Base-by-base conservation (phyloP, 179 eudicot genomes). In the Monotropa hypopitys region DNA sequence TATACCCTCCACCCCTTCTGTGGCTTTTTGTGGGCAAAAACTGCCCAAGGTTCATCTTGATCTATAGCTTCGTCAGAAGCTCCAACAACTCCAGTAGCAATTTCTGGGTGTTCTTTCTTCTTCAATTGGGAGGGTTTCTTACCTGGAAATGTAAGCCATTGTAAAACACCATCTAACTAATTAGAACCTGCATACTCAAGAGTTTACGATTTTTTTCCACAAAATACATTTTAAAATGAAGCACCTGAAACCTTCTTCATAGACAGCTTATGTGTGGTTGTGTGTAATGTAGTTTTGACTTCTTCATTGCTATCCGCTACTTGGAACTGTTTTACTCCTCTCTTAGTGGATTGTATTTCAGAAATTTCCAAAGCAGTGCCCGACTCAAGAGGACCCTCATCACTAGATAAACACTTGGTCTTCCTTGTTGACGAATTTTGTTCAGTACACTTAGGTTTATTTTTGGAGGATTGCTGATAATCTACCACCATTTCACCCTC, bases 21-120 rank as follows among this genome's bases (percentile, higher is more conserved):
- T 35, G 98, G 99, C 81, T 91, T 95, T 85, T 91, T 95, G 85
- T 95, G 99, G 51, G 96, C 87, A 83, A 95, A 86, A 74, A 82
- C 80, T 26, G 88, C 87, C 99, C 99, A 95, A 49, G 99, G 99
- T 81, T 95, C 98, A 75, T 40, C 81, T 75, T 80, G 87, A 75
- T 62, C 72, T 61, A 40, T 69, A 72, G 80, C 81, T 75, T 50
- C 83, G 61, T 73, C 43, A 67, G 84, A 74, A 78, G 79, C 83
- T 86, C 84, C 88, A 74, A 75, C 80, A 38, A 76, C 81, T 76
- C 77, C 53, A 78, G 82, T 78, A 72, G 83, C 73, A 79, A 80
- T 59, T 77, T 85, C 86, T 42, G 76, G 79, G 51, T 79, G 61
- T 49, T 81, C 85, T 72, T 85, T 87, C 66, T 78, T 84, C 74